These are phyloP conservation scores for Solioccasus polychromus DNA, from an alignment of 768 basidiomycete genomes.

Conservation along the genomic window DNA sequence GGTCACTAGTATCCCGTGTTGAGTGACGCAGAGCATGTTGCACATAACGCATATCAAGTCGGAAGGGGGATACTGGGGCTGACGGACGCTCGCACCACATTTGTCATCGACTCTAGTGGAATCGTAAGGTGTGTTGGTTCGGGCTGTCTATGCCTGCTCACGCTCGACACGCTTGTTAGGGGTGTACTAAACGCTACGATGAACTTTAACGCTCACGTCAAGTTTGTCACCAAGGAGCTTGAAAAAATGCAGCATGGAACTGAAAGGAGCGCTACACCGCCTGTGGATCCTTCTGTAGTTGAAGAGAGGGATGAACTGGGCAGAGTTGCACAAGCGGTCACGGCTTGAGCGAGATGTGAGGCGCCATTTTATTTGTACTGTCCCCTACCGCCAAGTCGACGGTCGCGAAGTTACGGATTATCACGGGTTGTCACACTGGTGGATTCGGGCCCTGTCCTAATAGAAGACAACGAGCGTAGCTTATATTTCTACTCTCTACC, in stretches of 20 bases:
- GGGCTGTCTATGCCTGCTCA: constrained; percentile 2
- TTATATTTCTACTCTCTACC: too few relatives aligned
- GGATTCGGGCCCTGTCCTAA: too few relatives aligned
- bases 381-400: too few relatives aligned
- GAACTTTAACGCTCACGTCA: constrained; percentile 62
- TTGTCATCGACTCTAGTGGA: constrained; percentile 73
- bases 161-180: constrained; percentile 29
- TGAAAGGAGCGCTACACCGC: not conserved
- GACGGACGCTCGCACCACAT: constrained; percentile 62
- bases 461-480: too few relatives aligned
- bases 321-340: constrained; percentile 18
- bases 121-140: constrained; percentile 49
- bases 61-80: constrained; percentile 68
- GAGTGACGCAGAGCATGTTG: constrained; percentile 64
- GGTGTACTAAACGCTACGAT: constrained; percentile 59
- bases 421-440: too few relatives aligned
- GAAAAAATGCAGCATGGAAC: constrained; percentile 37
- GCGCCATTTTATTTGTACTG: too few relatives aligned
- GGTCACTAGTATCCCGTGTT: constrained; percentile 67
- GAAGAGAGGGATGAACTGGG: constrained; percentile 18
- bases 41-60: constrained; percentile 62
- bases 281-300: constrained; percentile 6
- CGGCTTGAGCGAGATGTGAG: constrained; percentile 9
- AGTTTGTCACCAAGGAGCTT: constrained; percentile 70
- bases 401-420: too few relatives aligned